A percentile compares a stretch with the other conserved stretches of the same genome.
phyloP scores from a whole-genome alignment of 2,329 filamentous ascomycete genomes.

The Septoria linicola region DNA sequence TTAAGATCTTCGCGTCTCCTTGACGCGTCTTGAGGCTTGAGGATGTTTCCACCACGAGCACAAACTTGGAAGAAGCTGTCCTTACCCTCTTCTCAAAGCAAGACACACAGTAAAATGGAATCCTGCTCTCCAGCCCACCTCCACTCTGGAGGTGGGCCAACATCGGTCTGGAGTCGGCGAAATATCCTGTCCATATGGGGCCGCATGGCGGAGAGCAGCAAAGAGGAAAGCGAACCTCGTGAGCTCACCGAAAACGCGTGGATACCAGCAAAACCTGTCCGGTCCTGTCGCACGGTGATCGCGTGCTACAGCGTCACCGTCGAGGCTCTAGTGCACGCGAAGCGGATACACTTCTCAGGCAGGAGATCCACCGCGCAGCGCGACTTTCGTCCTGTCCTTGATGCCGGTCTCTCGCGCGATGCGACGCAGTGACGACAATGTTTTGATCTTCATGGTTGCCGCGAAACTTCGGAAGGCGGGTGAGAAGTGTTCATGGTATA shows the following conservation, averaged over 20 bases:
- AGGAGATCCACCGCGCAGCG: constrained; percentile 1
- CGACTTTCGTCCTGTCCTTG: background rate
- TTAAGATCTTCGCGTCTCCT: background rate
- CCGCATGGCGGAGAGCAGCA: constrained; percentile 14
- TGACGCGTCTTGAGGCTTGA: background rate
- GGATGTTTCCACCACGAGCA: no score
- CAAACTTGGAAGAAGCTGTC: background rate
- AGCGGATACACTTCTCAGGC: background rate
- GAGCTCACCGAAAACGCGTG: constrained; percentile 6
- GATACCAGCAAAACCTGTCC: background rate
- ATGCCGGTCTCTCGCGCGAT: background rate
- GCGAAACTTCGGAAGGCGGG: background rate
- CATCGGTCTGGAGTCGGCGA: constrained; percentile 10
- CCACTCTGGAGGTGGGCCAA: constrained; percentile 7
- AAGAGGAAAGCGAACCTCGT: background rate
- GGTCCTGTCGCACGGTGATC: background rate
- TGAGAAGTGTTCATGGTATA: background rate
- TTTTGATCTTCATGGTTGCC: background rate
- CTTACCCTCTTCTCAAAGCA: background rate
- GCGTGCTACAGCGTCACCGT: background rate
- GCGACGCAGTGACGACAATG: constrained; percentile 5
- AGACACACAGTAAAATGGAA: background rate
- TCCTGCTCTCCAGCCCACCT: constrained; percentile 2
- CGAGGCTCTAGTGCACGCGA: no score
- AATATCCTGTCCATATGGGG: constrained; percentile 16